Evolutionary conservation across 495 filamentous ascomycete species (phyloP).

Genomic region (Xylaria curta): DNA sequence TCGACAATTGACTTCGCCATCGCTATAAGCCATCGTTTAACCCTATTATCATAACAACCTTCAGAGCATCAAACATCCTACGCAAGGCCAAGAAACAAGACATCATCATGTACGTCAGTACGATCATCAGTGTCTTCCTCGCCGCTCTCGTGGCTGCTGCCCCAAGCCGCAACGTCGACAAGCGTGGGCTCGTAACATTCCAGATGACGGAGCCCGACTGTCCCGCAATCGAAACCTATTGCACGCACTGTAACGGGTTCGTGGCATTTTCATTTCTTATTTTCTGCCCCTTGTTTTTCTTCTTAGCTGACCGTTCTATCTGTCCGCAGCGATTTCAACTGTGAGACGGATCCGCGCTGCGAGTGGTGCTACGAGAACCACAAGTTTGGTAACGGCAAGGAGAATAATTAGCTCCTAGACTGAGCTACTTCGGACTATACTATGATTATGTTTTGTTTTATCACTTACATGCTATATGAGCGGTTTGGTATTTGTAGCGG

Average conservation of each 20-base stretch:
- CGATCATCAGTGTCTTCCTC: conserved; percentile 31
- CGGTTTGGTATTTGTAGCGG: not conserved
- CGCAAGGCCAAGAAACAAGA: not conserved
- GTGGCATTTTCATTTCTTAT: not conserved
- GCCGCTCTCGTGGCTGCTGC: conserved; percentile 26
- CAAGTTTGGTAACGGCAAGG: conserved; percentile 15
- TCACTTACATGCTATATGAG: not conserved
- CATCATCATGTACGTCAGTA: conserved; percentile 29
- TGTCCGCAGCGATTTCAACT: conserved; percentile 32
- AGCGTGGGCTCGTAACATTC: conserved; percentile 11
- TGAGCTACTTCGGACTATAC: not conserved
- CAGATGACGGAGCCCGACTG: conserved; percentile 32
- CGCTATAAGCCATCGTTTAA: not conserved
- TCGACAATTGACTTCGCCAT: not conserved
- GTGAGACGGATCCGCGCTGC: conserved; percentile 35
- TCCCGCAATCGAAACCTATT: conserved; percentile 33
- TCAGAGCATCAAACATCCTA: not conserved
- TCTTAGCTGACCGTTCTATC: conserved; percentile 1
- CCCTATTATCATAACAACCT: not conserved
- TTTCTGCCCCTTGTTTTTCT: not conserved
- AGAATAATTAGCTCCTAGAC: not conserved
- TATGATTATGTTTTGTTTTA: conserved; percentile 19
- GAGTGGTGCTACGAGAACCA: conserved; percentile 38
- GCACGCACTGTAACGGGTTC: conserved; percentile 36
- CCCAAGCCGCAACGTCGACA: not conserved